Base-by-base conservation (phyloP, 768 basidiomycete genomes). In the Lenzites betulinus region DNA sequence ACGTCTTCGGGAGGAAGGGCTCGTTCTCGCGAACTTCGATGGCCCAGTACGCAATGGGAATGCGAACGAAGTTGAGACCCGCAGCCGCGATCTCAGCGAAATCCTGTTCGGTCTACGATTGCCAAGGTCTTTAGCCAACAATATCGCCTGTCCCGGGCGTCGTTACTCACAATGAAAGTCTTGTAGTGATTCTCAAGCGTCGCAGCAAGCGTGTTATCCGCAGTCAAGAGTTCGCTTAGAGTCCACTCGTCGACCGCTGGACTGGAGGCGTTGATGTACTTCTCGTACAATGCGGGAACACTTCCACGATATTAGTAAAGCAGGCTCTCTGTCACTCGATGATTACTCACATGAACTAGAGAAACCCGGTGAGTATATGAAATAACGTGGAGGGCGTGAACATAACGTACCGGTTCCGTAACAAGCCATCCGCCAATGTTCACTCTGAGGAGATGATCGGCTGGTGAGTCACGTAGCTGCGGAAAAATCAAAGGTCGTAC, bases 361-460 rank as follows among this genome's bases (percentile, higher is more conserved):
- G 59, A 61, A 35, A 53, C 53, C 1, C 12, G 50, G 18, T 72
- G 36, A 74, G 65, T 42, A 33, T 30, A 9, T 15, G 3, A 5
- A 12, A 44, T 12, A 16, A 20, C 18, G 15, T 39, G 3, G 7
- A 18, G 38, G 22, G 15, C 43, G 22, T 22, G 13, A 55, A 7
- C 13, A 18, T 63, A 11, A 80, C 89, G 76, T 69, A 94, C 92
- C 35, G 93, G 94, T 79, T 98, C 96, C 1, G 88, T 85, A 12
- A 82, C 83, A 54, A 98, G 81, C 97, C 97, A 98, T 50, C 96
- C 96, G 64, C 93, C 94, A 30, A 98, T 71, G 71, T 98, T 98
- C 58, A 98, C 95, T 46, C 95, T 93, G 63, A 20, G 59, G 7
- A 26, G 43, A 56, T 54, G 42, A 28, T 18, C 23, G 22, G 35